Base-by-base conservation (phyloP, 176 grass and related monocot species). In the Oryza rufipogon region DNA sequence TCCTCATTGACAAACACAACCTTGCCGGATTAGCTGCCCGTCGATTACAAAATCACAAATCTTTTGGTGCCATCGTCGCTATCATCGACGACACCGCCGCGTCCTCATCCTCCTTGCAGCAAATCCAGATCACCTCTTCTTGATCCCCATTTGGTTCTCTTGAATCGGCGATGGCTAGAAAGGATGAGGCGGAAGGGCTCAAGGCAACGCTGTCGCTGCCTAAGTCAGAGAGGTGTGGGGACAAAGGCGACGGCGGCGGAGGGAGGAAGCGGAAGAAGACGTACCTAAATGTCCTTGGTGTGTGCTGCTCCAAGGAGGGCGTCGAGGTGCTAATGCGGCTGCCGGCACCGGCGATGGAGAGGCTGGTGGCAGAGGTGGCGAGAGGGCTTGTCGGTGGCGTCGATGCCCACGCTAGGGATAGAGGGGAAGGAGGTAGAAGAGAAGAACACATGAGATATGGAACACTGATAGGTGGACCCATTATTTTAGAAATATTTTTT, bases 261-360 rank as follows among this genome's bases (percentile, higher is more conserved):
- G 46, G 9, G 11, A 61, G 8, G 7, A 89, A 60, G n/a, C 77
- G 68, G 73, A 78, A 92, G 36, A 97, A 91, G 78, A 97, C 82
- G 10, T 91, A 92, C 88, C 93, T 97, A 15, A 90, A 94, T 70
- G 92, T 97, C 17, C 80, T 94, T 70, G 92, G 90, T 13, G 80
- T 97, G 39, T 97, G 92, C 78, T 97, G 95, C 90, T 81, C 90
- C 1, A 85, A 88, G 4, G 95, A 94, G 71, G 90, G 30, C 30
- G 30, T 32, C 30, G 30, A 32, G 30, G 30, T 32, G 30, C 30
- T 2, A 32, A 32, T 32, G 30, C 2, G 30, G 30, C 30, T 32
- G 30, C 30, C 30, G 0, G 30, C 30, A 32, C 30, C 2, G 30
- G 30, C 30, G 30, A 32, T 32, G 30, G 30, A 32, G 30, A 32